These are phyloP conservation scores for Pistacia atlantica DNA, from an alignment of 345 rosid species.

Conservation along the genomic window DNA sequence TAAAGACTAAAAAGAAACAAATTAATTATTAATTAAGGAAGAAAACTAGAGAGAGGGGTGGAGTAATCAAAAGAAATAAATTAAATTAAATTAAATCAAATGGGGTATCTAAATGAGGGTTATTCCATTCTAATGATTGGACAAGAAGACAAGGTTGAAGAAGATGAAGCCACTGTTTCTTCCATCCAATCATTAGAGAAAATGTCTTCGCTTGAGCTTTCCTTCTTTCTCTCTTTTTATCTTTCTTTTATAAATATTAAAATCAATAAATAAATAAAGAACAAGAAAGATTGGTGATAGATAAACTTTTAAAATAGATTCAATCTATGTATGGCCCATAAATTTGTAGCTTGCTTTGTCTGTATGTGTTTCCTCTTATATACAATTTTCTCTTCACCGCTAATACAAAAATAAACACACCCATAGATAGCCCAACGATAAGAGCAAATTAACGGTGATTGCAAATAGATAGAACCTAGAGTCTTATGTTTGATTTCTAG, in stretches of 20 bases:
- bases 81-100: no score
- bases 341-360: conserved; percentile 21
- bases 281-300: background rate
- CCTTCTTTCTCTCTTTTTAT: no score
- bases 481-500: no score
- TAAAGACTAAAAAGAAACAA: background rate
- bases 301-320: conserved; percentile 9
- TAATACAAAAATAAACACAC: background rate
- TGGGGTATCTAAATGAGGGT: conserved; percentile 39
- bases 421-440: no score
- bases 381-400: no score
- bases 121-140: conserved; percentile 41
- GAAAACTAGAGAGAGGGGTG: background rate
- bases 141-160: conserved; percentile 39
- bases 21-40: background rate
- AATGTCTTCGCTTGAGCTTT: conserved; percentile 14
- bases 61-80: conserved; percentile 14
- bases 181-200: conserved; percentile 35
- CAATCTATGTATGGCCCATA: conserved; percentile 18
- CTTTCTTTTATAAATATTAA: background rate
- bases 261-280: background rate
- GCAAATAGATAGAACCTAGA: no score
- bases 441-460: no score
- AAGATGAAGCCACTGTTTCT: conserved; percentile 16
- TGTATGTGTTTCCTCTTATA: conserved; percentile 2